Percentiles rank a stretch among this genome's conserved stretches.
Evolutionary conservation across 2,329 filamentous ascomycete genomes (phyloP).

Genomic region (Mycosphaerella arachidis): DNA sequence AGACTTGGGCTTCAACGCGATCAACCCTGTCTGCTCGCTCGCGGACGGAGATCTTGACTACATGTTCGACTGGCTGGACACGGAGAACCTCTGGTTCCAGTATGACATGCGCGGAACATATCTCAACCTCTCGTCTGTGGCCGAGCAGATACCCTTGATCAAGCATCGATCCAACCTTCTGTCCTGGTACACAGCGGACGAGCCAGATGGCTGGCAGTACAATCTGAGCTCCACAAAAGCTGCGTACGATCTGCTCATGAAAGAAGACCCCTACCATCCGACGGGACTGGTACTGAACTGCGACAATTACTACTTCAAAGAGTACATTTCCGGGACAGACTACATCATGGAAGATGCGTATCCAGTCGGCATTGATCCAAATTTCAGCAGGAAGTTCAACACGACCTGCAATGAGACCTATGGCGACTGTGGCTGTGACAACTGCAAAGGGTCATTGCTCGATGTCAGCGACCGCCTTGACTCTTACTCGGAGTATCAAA

Average conservation of each 20-base stretch:
- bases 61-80: slow-evolving; percentile 43
- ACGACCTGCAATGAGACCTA: slow-evolving; percentile 57
- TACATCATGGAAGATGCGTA: slow-evolving; percentile 59
- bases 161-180: slow-evolving; percentile 37
- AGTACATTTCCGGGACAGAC: slow-evolving; percentile 54
- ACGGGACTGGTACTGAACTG: slow-evolving; percentile 58
- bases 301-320: slow-evolving; percentile 56
- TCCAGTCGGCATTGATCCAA: slow-evolving; percentile 55
- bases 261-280: slow-evolving; percentile 58
- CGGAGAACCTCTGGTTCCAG: slow-evolving; percentile 43
- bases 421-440: slow-evolving; percentile 61
- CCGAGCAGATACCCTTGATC: slow-evolving; percentile 36
- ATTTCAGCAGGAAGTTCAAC: slow-evolving; percentile 50
- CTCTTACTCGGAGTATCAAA: slow-evolving; percentile 38
- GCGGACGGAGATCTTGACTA: slow-evolving; percentile 36
- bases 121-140: slow-evolving; percentile 37
- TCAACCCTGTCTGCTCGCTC: slow-evolving; percentile 43
- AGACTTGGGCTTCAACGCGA: slow-evolving; percentile 45
- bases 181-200: slow-evolving; percentile 49
- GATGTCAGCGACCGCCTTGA: slow-evolving; percentile 50
- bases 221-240: slow-evolving; percentile 46
- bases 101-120: slow-evolving; percentile 45
- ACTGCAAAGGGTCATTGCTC: slow-evolving; percentile 50
- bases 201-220: slow-evolving; percentile 55
- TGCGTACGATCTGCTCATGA: slow-evolving; percentile 44